A percentile compares a stretch with the other conserved stretches of the same genome.
phyloP scores from a whole-genome alignment of 495 filamentous ascomycete species.

The Clavariopsis aquatica region DNA sequence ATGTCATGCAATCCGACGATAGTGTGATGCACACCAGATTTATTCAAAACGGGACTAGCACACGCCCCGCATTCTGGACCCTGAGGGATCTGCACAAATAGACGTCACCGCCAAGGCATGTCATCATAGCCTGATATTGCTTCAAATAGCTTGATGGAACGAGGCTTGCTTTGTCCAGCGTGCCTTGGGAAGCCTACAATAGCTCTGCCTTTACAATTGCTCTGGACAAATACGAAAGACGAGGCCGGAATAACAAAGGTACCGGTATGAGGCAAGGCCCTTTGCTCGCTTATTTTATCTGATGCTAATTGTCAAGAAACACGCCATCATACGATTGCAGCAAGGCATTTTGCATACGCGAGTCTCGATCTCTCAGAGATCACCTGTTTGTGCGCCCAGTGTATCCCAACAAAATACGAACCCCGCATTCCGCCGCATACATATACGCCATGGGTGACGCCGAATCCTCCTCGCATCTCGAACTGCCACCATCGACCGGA shows the following conservation, averaged over 20 bases:
- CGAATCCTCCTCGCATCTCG: not conserved
- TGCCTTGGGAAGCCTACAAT: not conserved
- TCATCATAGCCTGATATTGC: not conserved
- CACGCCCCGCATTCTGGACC: not conserved
- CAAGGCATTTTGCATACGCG: not conserved
- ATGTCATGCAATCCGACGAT: not conserved
- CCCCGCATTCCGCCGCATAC: not conserved
- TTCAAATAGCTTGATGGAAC: constrained; percentile 1
- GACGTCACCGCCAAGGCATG: constrained; percentile 18
- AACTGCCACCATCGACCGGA: not conserved
- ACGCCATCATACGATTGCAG: not conserved
- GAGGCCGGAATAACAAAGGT: no score
- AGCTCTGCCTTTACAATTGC: no score
- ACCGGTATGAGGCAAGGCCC: not conserved
- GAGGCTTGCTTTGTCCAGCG: not conserved
- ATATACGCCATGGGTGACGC: constrained; percentile 15
- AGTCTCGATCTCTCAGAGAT: not conserved
- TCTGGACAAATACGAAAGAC: no score
- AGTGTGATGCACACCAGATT: not conserved
- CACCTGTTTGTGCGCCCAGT: not conserved
- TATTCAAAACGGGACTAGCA: not conserved
- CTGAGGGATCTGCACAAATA: constrained; percentile 5
- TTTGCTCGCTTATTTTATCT: not conserved
- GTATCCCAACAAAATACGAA: not conserved
- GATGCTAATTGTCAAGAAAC: not conserved